Percentiles rank a stretch among this genome's conserved stretches.
These are phyloP conservation scores for Paraphoma chrysanthemicola DNA, from an alignment of 2,329 filamentous ascomycete genomes.

Conservation along the genomic window DNA sequence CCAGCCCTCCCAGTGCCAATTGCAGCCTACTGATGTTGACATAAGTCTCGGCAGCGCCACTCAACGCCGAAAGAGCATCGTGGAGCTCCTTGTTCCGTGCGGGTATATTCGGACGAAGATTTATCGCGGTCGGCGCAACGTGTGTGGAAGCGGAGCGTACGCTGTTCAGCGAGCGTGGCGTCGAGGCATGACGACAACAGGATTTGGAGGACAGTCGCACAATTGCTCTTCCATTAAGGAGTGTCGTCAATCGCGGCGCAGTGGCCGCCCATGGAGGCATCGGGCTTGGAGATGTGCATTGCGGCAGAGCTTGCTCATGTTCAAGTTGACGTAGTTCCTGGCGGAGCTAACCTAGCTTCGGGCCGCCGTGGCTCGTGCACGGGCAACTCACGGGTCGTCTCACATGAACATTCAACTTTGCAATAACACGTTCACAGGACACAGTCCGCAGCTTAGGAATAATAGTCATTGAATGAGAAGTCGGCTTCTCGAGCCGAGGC, in stretches of 20 bases:
- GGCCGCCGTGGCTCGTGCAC: conserved; percentile 26
- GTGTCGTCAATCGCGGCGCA: conserved; percentile 39
- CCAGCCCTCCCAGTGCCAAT: conserved; percentile 71
- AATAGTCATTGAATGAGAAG: conserved; percentile 32
- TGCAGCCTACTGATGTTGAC: conserved; percentile 74
- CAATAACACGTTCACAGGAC: neutral
- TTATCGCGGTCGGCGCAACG: conserved; percentile 61
- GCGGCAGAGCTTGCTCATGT: conserved; percentile 21
- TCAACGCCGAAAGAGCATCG: conserved; percentile 64
- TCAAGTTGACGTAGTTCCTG: conserved; percentile 28
- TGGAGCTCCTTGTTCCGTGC: conserved; percentile 64
- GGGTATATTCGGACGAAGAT: conserved; percentile 61
- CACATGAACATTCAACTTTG: neutral
- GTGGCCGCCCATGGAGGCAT: conserved; percentile 53
- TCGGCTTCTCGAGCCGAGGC: conserved; percentile 23
- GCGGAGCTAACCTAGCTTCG: conserved; percentile 34
- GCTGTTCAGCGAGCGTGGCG: conserved; percentile 17
- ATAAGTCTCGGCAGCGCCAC: conserved; percentile 66
- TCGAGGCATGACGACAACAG: conserved; percentile 35
- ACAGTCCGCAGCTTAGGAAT: conserved; percentile 11
- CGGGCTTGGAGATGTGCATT: conserved; percentile 40
- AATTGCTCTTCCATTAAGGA: conserved; percentile 34
- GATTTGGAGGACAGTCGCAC: conserved; percentile 30
- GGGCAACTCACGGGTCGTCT: neutral
- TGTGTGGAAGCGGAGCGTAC: conserved; percentile 49